A percentile compares a stretch with the other conserved stretches of the same genome.
Conservation (phyloP, 2,329 filamentous ascomycete species). For the Lasiodiplodia sp. region DNA sequence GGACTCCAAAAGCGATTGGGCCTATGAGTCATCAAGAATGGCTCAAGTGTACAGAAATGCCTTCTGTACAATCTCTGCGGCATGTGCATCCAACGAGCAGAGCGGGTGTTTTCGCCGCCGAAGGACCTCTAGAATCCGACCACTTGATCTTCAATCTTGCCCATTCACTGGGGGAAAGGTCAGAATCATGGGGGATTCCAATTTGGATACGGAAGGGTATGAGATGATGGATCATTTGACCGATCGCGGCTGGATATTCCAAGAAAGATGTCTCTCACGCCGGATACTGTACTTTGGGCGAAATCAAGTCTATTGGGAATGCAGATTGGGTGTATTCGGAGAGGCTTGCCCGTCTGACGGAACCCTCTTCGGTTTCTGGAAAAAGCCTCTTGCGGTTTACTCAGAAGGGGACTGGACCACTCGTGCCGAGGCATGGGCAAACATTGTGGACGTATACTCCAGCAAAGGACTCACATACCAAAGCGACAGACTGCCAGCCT, state of each 20-base stretch:
- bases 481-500: neutral
- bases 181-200: too few species aligned
- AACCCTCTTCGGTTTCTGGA: too few species aligned
- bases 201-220: too few species aligned
- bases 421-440: neutral
- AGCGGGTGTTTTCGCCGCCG: neutral
- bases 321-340: neutral
- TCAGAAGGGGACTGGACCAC: too few species aligned
- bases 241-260: constrained; percentile 12
- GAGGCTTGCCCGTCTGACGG: neutral
- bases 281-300: constrained; percentile 11
- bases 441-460: neutral
- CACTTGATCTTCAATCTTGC: neutral
- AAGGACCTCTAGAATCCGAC: neutral
- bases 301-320: constrained; percentile 18
- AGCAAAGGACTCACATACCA: neutral
- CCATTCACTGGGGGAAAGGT: neutral
- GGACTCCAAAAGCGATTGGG: neutral
- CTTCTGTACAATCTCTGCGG: neutral
- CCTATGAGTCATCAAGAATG: neutral
- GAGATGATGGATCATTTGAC: neutral
- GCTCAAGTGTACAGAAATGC: neutral
- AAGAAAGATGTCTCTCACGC: constrained; percentile 18
- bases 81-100: neutral
- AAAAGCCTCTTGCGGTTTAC: too few species aligned